phyloP scores from a whole-genome alignment of 1,284 basidiomycete species.

The Leccinum pachyderme region DNA sequence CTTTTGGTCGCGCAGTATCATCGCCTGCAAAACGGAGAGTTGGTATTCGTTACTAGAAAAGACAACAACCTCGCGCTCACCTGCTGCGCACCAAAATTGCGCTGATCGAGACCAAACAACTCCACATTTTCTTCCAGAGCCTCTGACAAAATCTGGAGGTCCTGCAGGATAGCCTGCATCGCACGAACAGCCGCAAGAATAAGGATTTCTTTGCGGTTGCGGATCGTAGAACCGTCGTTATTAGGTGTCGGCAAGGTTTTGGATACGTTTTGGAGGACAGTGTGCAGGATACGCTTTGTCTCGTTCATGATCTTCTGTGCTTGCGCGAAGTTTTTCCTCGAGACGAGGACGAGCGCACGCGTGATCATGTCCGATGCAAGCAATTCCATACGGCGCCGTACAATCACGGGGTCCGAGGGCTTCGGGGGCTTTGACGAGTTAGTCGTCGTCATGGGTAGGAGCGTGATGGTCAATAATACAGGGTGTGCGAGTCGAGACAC shows the following conservation, averaged over 20 bases:
- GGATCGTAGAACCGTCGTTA: conserved; percentile 42
- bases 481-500: conserved; percentile 85
- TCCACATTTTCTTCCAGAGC: conserved; percentile 89
- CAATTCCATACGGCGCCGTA: conserved; percentile 91
- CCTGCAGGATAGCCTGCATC: conserved; percentile 80
- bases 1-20: conserved; percentile 90
- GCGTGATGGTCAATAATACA: conserved; percentile 83
- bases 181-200: conserved; percentile 69
- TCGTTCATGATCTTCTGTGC: conserved; percentile 86
- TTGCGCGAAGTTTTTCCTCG: conserved; percentile 81
- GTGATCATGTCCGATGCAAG: conserved; percentile 94
- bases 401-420: conserved; percentile 79
- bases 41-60: neutral
- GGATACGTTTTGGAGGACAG: conserved; percentile 78
- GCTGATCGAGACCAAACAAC: conserved; percentile 83
- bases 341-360: conserved; percentile 84
- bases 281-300: conserved; percentile 84
- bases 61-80: conserved; percentile 40
- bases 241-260: conserved; percentile 61
- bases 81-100: conserved; percentile 93
- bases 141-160: conserved; percentile 81
- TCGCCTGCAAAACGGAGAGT: conserved; percentile 57
- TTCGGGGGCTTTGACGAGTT: conserved; percentile 45
- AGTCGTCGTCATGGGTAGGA: conserved; percentile 58
- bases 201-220: conserved; percentile 75